Evolutionary conservation across 768 basidiomycete genomes (phyloP).

Genomic region (Suillus subluteus): DNA sequence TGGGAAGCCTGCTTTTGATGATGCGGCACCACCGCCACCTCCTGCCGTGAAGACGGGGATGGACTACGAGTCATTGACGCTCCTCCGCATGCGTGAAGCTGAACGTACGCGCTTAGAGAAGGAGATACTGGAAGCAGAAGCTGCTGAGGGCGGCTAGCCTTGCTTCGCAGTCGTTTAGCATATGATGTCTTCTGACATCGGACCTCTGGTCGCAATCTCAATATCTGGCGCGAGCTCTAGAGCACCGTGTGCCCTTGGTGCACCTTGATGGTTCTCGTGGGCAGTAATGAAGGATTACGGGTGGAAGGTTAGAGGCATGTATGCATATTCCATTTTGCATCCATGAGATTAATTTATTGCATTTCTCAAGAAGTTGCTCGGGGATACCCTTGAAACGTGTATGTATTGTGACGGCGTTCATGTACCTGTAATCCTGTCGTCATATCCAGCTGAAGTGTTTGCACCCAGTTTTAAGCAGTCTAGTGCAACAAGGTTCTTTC

Average conservation of each 20-base stretch:
- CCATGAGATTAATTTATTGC: neutral
- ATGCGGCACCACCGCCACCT: conserved; percentile 20
- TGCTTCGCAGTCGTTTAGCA: neutral
- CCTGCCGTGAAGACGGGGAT: conserved; percentile 45
- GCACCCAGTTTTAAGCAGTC: neutral
- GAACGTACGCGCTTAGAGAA: conserved; percentile 77
- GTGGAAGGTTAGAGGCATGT: conserved; percentile 7
- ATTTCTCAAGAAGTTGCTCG: neutral
- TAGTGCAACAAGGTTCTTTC: neutral
- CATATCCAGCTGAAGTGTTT: neutral
- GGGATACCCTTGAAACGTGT: neutral
- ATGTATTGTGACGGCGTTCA: neutral
- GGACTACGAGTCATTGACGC: conserved; percentile 79
- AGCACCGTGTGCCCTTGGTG: neutral
- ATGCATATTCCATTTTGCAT: neutral
- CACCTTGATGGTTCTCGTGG: neutral
- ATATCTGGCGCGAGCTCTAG: neutral
- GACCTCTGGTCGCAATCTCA: neutral
- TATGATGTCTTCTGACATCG: neutral
- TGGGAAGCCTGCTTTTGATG: neutral
- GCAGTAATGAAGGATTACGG: neutral
- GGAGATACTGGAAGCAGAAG: conserved; percentile 76
- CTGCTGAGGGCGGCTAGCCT: conserved; percentile 34
- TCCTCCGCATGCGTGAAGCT: conserved; percentile 81
- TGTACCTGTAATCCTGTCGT: neutral